phyloP scores from a whole-genome alignment of 2,329 filamentous ascomycete genomes.

The Aspergillus costaricaensis region DNA sequence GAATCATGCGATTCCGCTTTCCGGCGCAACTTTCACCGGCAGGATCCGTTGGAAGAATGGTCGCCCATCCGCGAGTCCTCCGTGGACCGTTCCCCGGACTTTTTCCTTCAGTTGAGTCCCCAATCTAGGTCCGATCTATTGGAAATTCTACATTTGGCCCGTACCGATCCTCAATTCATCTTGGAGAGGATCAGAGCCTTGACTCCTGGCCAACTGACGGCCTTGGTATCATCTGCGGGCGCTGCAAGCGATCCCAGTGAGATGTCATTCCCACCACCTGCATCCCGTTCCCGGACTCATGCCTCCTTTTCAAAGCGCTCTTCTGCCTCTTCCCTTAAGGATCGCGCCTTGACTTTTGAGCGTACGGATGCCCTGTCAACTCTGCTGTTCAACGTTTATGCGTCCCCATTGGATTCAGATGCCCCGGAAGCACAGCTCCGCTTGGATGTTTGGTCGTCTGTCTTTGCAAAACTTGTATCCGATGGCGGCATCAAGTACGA shows the following conservation, averaged over 20 bases:
- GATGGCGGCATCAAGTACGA: slow-evolving; percentile 75
- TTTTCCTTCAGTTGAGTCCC: slow-evolving; percentile 68
- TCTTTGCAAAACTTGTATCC: slow-evolving; percentile 79
- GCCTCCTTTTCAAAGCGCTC: slow-evolving; percentile 51
- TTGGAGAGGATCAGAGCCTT: slow-evolving; percentile 78
- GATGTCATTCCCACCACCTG: slow-evolving; percentile 75
- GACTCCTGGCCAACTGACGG: slow-evolving; percentile 72
- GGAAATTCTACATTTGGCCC: slow-evolving; percentile 76
- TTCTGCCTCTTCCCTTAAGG: slow-evolving; percentile 60
- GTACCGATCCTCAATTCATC: slow-evolving; percentile 85
- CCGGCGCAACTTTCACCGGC: slow-evolving; percentile 34
- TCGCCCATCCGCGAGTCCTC: slow-evolving; percentile 41
- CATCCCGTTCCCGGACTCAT: slow-evolving; percentile 53
- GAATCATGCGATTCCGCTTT: slow-evolving; percentile 43
- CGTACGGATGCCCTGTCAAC: slow-evolving; percentile 82
- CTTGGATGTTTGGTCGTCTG: slow-evolving; percentile 84
- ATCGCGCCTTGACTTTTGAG: slow-evolving; percentile 84
- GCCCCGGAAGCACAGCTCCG: slow-evolving; percentile 77
- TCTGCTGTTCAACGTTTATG: slow-evolving; percentile 85
- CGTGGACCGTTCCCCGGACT: slow-evolving; percentile 37
- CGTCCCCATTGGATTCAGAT: slow-evolving; percentile 78
- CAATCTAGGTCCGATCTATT: slow-evolving; percentile 75
- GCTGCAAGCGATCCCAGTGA: slow-evolving; percentile 81
- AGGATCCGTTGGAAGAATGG: slow-evolving; percentile 38
- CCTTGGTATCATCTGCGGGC: slow-evolving; percentile 75